These are phyloP conservation scores for Plasmodium adleri DNA, from an alignment of 169 alveolate genomes.

Conservation along the genomic window DNA sequence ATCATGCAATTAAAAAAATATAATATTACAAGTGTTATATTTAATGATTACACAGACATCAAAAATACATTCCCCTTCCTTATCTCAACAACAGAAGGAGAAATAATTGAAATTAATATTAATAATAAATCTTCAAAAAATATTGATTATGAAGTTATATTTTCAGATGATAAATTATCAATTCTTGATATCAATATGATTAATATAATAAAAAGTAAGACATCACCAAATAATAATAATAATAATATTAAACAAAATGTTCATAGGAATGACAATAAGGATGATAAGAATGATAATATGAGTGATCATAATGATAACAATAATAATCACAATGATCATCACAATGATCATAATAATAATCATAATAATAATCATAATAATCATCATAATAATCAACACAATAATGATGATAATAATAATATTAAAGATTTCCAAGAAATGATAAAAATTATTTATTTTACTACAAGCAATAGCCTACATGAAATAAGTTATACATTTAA, in stretches of 20 bases:
- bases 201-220: neutral
- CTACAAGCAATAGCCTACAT: conserved; percentile 65
- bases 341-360: no score
- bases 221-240: conserved; percentile 13
- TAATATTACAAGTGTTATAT: conserved; percentile 53
- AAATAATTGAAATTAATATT: conserved; percentile 68
- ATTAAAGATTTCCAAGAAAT: neutral
- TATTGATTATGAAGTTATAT: conserved; percentile 49
- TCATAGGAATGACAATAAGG: conserved; percentile 50
- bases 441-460: conserved; percentile 59
- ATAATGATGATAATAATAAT: no score
- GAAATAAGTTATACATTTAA: conserved; percentile 64
- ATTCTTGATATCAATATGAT: conserved; percentile 66
- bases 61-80: conserved; percentile 41
- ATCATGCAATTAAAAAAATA: conserved; percentile 55
- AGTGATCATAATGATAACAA: conserved; percentile 19
- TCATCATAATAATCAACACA: neutral
- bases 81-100: conserved; percentile 66
- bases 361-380: neutral
- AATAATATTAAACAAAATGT: conserved; percentile 31
- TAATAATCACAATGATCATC: no score
- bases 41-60: conserved; percentile 38
- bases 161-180: conserved; percentile 20
- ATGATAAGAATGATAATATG: conserved; percentile 7
- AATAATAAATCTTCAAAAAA: conserved; percentile 46